Evolutionary conservation across 768 basidiomycete genomes (phyloP), one percentile per base, ranked within the genome.

Genomic region (Mycena indigotica): DNA sequence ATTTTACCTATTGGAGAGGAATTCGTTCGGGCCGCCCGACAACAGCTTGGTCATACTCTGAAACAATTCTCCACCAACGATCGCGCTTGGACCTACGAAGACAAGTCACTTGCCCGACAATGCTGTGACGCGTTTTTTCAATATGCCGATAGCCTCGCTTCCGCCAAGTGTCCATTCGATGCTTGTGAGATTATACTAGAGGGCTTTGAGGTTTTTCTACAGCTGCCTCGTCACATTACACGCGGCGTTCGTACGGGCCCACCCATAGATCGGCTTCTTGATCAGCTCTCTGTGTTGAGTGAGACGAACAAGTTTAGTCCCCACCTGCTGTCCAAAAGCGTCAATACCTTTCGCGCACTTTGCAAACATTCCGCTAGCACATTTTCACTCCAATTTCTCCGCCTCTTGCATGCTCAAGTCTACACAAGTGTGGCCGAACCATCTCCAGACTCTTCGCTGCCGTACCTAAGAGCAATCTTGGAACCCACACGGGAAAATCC

Each of bases 371-470:
- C n/a, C n/a, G n/a, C n/a, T n/a, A n/a, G n/a, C n/a, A n/a, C n/a
- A n/a, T n/a, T n/a, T n/a, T n/a, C n/a, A n/a, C n/a, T n/a, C 21
- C 40, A 45, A 52, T 55, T 60, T 19, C 50, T 60, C 16, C 15
- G 15, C 13, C n/a, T 60, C 17, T 30, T 38, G 12, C 3, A 50
- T 26, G 29, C 25, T 1, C 28, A 44, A 29, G 29, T 30, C 2
- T 52, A 51, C 21, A 21, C 52, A 23, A 3, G 24, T 4, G 24
- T 40, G n/a, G 28, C 44, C 3, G 16, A 38, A 38, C 10, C 12
- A 10, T 10, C 12, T 10, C 35, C 35, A 10, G 35, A 38, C n/a
- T 38, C 12, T n/a, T n/a, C 10, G 35, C 35, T n/a, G 10, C 35
- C 12, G 12, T 10, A 38, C n/a, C 35, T 38, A n/a, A 10, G 35